Evolutionary conservation across 78 protist genomes (phyloP).

Genomic region (Guillardia theta): DNA sequence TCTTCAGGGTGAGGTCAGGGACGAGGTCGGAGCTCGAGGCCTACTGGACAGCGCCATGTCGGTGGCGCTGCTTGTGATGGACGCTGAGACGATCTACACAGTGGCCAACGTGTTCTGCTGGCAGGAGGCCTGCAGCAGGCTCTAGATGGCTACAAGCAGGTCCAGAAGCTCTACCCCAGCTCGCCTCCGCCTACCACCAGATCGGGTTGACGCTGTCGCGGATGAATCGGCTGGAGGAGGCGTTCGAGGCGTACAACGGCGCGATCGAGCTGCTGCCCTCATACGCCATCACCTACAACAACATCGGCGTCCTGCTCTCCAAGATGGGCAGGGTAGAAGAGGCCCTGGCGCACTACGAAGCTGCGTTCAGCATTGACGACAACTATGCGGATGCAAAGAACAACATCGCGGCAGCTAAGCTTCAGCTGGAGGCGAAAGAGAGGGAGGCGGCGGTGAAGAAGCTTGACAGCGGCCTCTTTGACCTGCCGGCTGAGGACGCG

Average conservation of each 20-base stretch:
- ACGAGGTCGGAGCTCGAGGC: background rate
- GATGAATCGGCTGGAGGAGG: background rate
- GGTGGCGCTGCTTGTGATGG: background rate
- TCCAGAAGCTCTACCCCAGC: background rate
- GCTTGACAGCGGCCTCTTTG: no score
- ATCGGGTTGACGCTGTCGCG: background rate
- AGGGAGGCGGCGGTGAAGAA: no score
- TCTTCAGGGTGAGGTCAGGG: background rate
- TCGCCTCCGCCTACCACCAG: background rate
- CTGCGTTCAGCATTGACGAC: background rate
- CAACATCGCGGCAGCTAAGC: background rate
- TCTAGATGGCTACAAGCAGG: background rate
- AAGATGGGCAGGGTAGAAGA: background rate
- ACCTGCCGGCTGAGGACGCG: no score
- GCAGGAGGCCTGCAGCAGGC: background rate
- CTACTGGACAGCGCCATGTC: background rate
- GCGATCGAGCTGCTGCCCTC: background rate
- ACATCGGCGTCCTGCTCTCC: background rate
- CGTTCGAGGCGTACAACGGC: background rate
- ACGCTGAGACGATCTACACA: background rate
- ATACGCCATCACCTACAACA: slow-evolving; percentile 8
- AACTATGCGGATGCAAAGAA: background rate
- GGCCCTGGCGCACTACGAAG: background rate
- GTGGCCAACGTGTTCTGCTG: background rate
- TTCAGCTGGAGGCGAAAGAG: no score